These are phyloP conservation scores for Oryza glaberrima DNA, from an alignment of 176 grass and related monocot genomes.

Conservation along the genomic window DNA sequence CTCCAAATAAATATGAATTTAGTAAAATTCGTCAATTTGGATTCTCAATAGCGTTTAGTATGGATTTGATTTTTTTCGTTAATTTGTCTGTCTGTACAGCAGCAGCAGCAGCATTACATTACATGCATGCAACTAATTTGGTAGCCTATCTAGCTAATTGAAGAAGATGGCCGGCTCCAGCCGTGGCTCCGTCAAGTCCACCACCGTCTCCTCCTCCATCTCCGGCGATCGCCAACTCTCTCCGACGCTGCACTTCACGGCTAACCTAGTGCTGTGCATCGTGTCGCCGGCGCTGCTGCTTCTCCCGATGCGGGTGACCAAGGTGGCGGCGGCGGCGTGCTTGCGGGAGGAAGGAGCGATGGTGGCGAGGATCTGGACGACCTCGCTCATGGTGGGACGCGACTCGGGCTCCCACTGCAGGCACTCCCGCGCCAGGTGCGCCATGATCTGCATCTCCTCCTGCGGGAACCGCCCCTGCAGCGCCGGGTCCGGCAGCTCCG, in stretches of 20 bases:
- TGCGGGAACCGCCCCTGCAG: constrained; percentile 67
- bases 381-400: constrained; percentile 89
- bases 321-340: constrained; percentile 41
- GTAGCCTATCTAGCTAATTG: background rate
- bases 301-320: constrained; percentile 37
- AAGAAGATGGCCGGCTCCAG: constrained; percentile 55
- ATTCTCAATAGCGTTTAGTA: too few relatives aligned
- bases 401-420: constrained; percentile 95
- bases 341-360: constrained; percentile 71
- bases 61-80: background rate
- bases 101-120: background rate
- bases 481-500: constrained; percentile 81
- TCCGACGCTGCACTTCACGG: constrained; percentile 18
- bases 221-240: constrained; percentile 42
- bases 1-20: too few relatives aligned
- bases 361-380: constrained; percentile 90
- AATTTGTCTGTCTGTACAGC: background rate
- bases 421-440: constrained; percentile 89
- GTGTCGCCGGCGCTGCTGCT: background rate
- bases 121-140: too few relatives aligned
- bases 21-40: too few relatives aligned
- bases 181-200: constrained; percentile 86
- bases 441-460: constrained; percentile 98
- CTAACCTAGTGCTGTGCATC: background rate
- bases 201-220: constrained; percentile 47